Evolutionary conservation across 2,329 filamentous ascomycete species (phyloP).

Genomic region (Penicillium freii): DNA sequence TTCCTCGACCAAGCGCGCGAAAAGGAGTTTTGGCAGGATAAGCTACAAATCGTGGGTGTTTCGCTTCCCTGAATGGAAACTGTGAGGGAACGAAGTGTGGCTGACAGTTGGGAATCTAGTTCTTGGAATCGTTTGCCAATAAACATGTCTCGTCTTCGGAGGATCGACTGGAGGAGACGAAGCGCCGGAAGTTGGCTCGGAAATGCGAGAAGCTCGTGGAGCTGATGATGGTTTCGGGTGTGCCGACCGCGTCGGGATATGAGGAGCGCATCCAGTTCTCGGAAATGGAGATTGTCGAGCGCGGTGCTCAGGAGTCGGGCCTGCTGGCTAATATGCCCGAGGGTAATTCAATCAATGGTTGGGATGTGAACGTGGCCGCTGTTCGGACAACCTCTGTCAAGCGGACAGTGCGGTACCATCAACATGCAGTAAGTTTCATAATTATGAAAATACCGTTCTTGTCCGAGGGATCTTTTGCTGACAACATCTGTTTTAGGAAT

Average conservation of each 20-base stretch:
- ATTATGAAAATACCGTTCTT: neutral
- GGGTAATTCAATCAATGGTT: conserved; percentile 88
- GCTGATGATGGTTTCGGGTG: conserved; percentile 98
- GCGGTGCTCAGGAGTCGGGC: conserved; percentile 86
- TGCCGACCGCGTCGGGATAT: conserved; percentile 92
- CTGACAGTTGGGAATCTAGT: conserved; percentile 53
- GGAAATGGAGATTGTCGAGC: conserved; percentile 94
- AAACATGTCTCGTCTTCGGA: conserved; percentile 97
- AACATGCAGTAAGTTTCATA: conserved; percentile 69
- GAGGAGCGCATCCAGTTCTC: conserved; percentile 96
- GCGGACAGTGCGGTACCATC: conserved; percentile 83
- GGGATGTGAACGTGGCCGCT: conserved; percentile 93
- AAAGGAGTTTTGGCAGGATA: conserved; percentile 99
- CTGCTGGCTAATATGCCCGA: conserved; percentile 83
- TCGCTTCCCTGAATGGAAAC: neutral
- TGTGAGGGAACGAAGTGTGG: neutral
- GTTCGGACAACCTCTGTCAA: conserved; percentile 79
- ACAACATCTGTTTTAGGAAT: conserved; percentile 61
- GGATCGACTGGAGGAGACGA: conserved; percentile 92
- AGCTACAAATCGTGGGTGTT: conserved; percentile 78
- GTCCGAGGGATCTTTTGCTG: neutral
- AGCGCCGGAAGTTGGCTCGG: conserved; percentile 82
- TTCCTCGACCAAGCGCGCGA: conserved; percentile 95
- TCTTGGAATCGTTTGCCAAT: conserved; percentile 93
- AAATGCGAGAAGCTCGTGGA: conserved; percentile 96